Conservation (phyloP, 192 early-diverging fungal species). For the Coemansia sp. region DNA sequence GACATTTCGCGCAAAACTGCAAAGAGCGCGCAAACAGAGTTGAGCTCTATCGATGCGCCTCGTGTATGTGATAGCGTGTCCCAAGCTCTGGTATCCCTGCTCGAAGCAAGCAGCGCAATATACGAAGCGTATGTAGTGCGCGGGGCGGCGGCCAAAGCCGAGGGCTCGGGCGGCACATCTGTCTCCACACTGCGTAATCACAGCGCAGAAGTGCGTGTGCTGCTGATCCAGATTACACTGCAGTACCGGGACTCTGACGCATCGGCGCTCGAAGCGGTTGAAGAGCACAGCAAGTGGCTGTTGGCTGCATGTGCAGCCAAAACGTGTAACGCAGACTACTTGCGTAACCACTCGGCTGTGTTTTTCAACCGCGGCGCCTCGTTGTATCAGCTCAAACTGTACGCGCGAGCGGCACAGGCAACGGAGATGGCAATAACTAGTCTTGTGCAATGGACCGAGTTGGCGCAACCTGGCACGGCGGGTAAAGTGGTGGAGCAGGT, state of each 20-base stretch:
- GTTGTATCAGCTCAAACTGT: constrained; percentile 43
- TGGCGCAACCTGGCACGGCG: neutral
- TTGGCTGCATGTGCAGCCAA: constrained; percentile 16
- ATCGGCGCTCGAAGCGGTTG: neutral
- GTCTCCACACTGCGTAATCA: constrained; percentile 13
- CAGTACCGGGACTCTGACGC: constrained; percentile 15
- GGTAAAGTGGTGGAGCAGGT: constrained; percentile 32
- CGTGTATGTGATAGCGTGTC: neutral
- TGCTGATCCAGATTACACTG: constrained; percentile 29
- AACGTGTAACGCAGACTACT: constrained; percentile 22
- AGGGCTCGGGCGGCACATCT: constrained; percentile 26
- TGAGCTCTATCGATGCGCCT: neutral
- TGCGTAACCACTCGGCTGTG: constrained; percentile 50
- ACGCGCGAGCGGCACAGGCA: constrained; percentile 19
- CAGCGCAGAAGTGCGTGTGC: constrained; percentile 30
- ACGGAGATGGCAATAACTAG: constrained; percentile 35
- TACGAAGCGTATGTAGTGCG: constrained; percentile 40
- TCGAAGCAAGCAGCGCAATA: constrained; percentile 23
- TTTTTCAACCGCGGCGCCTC: constrained; percentile 43
- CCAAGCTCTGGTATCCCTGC: neutral
- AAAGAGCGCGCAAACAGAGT: constrained; percentile 8
- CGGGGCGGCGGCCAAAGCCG: constrained; percentile 39
- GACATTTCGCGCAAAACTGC: constrained; percentile 29
- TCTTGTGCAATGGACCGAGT: constrained; percentile 21
- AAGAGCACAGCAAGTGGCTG: constrained; percentile 19